Base-by-base conservation (phyloP, 2,329 filamentous ascomycete genomes). In the Aspergillus sp. region DNA sequence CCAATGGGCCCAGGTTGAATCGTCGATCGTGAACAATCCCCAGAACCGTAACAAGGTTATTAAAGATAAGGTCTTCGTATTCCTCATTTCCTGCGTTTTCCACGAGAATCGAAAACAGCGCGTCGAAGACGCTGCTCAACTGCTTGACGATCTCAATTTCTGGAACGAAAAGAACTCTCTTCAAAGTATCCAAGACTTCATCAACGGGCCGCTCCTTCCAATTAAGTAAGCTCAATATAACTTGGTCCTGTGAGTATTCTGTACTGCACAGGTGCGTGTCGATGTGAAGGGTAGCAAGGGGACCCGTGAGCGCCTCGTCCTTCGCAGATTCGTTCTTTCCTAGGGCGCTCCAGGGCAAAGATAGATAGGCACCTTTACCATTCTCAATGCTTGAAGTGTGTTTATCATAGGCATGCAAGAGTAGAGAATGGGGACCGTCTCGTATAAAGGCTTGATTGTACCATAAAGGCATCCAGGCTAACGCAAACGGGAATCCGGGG, bases 61-160 rank as follows among this genome's bases (percentile, higher is more conserved):
- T 91, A 73, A 99, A 98, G 2, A 97, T 88, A 15, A 96, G 77
- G 68, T 98, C 93, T 69, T 98, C 95, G 62, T 92, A 93, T 69
- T 96, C 91, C 63, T 96, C 91, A 63, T 91, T 91, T 9, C 91
- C 91, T n/a, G 91, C 87, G 68, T 96, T 88, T 66, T 97, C 92
- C 31, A 96, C 90, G 27, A 98, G 80, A 27, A 97, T 92, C 6
- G 91, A 89, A 70, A 99, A 99, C 1, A 99, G 84, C 0, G 91
- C 86, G 72, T 96, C 91, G 53, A 99, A 88, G 1, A 98, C 92
- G 66, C 96, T 90, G 62, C 85, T 89, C 7, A 98, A 79, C 43
- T 98, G 83, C 78, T 98, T 99, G 61, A 99, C 95, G 35, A 99
- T 90, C 75, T 99, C 96, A 56, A 98, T 96, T 72, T 99, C 95